A percentile compares a stretch with the other conserved stretches of the same genome.
Evolutionary conservation across 306 rosid species (phyloP).

Genomic region (Lathyrus aphaca): DNA sequence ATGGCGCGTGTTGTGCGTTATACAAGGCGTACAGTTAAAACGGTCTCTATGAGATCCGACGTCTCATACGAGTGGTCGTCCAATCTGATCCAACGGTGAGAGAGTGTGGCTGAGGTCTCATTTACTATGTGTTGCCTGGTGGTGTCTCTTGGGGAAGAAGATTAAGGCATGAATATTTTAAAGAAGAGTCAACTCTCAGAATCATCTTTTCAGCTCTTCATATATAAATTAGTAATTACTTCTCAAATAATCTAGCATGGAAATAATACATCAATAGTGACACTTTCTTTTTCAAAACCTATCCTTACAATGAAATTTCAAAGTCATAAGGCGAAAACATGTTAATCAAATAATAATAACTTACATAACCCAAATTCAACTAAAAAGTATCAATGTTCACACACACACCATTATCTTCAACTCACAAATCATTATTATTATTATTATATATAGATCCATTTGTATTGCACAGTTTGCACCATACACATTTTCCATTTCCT

Average conservation of each 20-base stretch:
- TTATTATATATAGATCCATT: constrained; percentile 6
- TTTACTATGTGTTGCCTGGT: too few species aligned
- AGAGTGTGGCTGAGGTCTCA: too few species aligned
- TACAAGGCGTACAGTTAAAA: too few species aligned
- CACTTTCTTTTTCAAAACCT: not conserved
- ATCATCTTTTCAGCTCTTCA: not conserved
- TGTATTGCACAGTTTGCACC: constrained; percentile 4
- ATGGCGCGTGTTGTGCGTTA: too few species aligned
- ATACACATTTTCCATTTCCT: constrained; percentile 23
- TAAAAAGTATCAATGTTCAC: constrained; percentile 2
- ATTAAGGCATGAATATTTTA: not conserved
- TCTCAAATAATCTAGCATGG: not conserved
- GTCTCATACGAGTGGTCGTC: too few species aligned
- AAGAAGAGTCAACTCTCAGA: not conserved
- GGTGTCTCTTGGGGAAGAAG: too few species aligned
- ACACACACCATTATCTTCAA: constrained; percentile 23
- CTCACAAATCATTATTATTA: not conserved
- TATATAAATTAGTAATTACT: not conserved
- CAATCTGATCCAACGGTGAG: too few species aligned
- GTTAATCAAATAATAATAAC: not conserved
- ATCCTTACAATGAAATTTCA: not conserved
- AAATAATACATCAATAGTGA: not conserved
- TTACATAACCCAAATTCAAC: not conserved
- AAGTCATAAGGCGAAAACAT: not conserved
- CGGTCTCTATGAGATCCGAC: too few species aligned